Evolutionary conservation across 2,329 filamentous ascomycete genomes (phyloP), one percentile per base, ranked within the genome.

Genomic region (Fusarium robinianum): DNA sequence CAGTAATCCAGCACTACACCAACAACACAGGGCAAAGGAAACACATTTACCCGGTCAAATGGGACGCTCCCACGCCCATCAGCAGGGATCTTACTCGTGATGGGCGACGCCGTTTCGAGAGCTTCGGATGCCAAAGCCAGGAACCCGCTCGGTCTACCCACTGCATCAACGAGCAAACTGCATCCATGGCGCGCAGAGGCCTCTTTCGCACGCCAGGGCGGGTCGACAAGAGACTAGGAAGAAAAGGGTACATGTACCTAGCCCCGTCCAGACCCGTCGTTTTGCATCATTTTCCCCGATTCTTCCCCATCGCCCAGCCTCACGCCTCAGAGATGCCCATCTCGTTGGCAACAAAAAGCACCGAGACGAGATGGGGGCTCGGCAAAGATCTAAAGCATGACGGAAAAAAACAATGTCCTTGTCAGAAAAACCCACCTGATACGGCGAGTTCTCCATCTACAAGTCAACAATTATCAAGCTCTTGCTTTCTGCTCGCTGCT

Each of bases 1-100:
- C n/a, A n/a, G n/a, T n/a, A n/a, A n/a, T n/a, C n/a, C n/a, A n/a
- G n/a, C n/a, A n/a, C n/a, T n/a, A n/a, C n/a, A n/a, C n/a, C n/a
- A n/a, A 31, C 38, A 44, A 41, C 8, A 5, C 34, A 24, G 39
- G 24, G 26, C 46, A 31, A 30, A 30, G 40, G 36, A 23, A 40
- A 42, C n/a, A 17, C 29, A 22, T 51, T 53, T 60, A 58, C 32
- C 57, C 57, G 57, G 41, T 18, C 51, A 54, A 59, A 54, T 49
- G 37, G 49, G 44, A 40, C 22, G 21, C 36, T 16, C 17, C 23
- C 41, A 41, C 25, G 29, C 11, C 17, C 26, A 26, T 9, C 24
- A 47, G 9, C 37, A 42, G 45, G 42, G 51, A 35, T 45, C 24
- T 37, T 29, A 19, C 19, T 35, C 30, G 25, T 29, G 29, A 41